A percentile compares a stretch with the other conserved stretches of the same genome.
These are phyloP conservation scores for Trichomonas gallinae DNA, from an alignment of 208 protist species.

Conservation along the genomic window DNA sequence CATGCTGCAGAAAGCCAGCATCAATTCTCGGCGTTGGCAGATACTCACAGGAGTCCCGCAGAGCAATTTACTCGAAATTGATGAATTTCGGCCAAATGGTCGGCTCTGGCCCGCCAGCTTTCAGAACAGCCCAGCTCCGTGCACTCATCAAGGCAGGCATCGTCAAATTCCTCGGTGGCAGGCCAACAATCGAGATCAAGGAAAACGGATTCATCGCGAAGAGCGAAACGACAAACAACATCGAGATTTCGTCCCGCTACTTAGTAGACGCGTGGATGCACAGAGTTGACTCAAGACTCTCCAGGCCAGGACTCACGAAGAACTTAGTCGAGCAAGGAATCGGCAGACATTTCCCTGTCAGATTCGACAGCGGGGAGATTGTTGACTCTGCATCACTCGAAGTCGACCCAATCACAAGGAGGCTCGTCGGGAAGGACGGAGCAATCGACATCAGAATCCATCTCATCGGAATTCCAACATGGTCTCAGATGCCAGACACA, in stretches of 20 bases:
- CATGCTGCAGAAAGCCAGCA: not conserved
- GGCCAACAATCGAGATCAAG: not conserved
- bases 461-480: not conserved
- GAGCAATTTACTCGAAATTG: not conserved
- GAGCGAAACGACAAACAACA: not conserved
- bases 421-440: not conserved
- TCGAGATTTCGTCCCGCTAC: not conserved
- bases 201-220: not conserved
- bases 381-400: not conserved
- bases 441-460: not conserved
- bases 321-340: not conserved
- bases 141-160: not conserved
- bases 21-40: not conserved
- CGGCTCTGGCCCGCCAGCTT: not conserved
- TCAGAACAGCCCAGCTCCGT: not conserved
- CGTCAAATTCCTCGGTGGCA: not conserved
- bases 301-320: not conserved
- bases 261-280: not conserved
- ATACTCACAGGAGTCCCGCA: not conserved
- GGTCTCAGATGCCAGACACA: not conserved
- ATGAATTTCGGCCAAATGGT: not conserved
- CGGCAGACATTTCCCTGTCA: not conserved
- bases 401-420: not conserved
- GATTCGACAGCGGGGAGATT: not conserved
- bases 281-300: not conserved